Base-by-base conservation (phyloP, 805 yeast genomes). In the Kregervanrija fluxuum region DNA sequence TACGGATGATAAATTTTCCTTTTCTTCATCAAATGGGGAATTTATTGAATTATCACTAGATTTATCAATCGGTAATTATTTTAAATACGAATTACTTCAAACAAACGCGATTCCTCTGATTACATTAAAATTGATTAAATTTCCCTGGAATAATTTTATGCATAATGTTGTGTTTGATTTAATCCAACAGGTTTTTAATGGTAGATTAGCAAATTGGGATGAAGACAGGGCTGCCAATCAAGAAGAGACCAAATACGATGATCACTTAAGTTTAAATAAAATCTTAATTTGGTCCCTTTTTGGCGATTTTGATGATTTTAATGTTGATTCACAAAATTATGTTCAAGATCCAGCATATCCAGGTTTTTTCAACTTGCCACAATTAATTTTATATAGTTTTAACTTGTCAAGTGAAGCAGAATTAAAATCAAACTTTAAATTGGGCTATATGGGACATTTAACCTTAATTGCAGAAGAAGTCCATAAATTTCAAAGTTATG, bases 121-220 rank as follows among this genome's bases (percentile, higher is more conserved):
- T 5, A 69, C 89, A 5, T 61, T 73, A 28, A 79, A 85, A 69
- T 80, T 93, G 54, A 77, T 88, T 53, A 69, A 75, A 50, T 88
- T 82, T 64, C 96, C 98, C 8, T 93, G 98, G 98, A 93, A 93
- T 62, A 93, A 93, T 60, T 93, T 93, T 57, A 77, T 91, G 74
- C 99, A 93, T 63, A 93, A 91, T 60, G 99, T 93, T 40, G 93
- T 91, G 10, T 93, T 91, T 69, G 99, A 93, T 65, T 75, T 93
- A 47, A 82, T 93, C 16, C 99, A 93, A 62, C 99, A 93, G 61
- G 79, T 93, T 10, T 79, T 91, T 63, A 89, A 88, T 62, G 97
- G 96, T 1, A 48, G 64, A 37, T 52, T 64, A 35, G 60, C 64
- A 11, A 64, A 64, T 41, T 64, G 66, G 62, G 68, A 64, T 41